Evolutionary conservation across 2,329 filamentous ascomycete species (phyloP), one percentile per base, ranked within the genome.

Genomic region (Colletotrichum tamarilloi): DNA sequence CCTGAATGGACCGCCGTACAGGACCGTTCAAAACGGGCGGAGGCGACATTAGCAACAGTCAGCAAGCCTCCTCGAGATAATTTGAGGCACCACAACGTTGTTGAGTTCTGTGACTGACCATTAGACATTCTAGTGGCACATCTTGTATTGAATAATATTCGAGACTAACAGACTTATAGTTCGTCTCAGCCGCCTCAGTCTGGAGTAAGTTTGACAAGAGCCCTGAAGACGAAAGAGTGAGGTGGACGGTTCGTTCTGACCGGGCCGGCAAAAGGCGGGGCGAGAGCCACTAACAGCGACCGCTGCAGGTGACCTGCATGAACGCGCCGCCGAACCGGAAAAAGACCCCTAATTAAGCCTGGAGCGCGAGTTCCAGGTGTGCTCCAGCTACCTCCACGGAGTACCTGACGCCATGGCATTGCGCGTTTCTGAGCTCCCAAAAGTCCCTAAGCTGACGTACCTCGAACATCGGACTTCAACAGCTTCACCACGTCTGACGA

Each of bases 371-470:
- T 52, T 60, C 32, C 62, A 38, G 32, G 22, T 14, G 19, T 66
- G 52, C 24, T 60, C 53, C 56, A 62, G 67, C 35, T 52, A 52
- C 30, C 42, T 63, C 62, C 46, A 46, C n/a, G 35, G 8, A 53
- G 69, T 60, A 49, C 59, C 60, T 65, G 65, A 69, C 70, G 55
- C 66, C 65, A 68, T 58, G 28, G 57, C 38, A 63, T 72, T 72
- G 65, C 69, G 69, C 65, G 69, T 72, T 68, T 68, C 69, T 32
- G 7, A 68, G 69, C 69, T 72, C 52, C 62, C 52, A 55, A 69
- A 69, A 64, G 26, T 60, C 24, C 53, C 16, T 53, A 42, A 64
- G 66, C 59, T 69, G 66, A 73, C 70, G 70, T 65, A 70, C 67
- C 56, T 64, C 49, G 42, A 16, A 60, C 66, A 7, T 24, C 38